A percentile compares a stretch with the other conserved stretches of the same genome.
phyloP scores from a whole-genome alignment of 2,329 filamentous ascomycete genomes.

The Fusarium sp. region DNA sequence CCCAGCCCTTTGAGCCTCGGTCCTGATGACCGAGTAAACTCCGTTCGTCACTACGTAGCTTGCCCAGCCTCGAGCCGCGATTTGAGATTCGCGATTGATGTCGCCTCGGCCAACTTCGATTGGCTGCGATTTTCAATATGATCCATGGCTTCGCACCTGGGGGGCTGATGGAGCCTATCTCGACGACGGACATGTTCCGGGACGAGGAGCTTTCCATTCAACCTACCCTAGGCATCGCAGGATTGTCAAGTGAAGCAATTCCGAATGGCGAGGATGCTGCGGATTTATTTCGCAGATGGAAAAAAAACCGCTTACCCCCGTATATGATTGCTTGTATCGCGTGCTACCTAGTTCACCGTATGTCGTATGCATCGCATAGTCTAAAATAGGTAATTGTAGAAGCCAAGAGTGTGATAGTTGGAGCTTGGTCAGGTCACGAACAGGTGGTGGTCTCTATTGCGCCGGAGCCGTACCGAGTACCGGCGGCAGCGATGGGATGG shows the following conservation, averaged over 20 bases:
- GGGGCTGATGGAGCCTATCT: not conserved
- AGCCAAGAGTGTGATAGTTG: constrained; percentile 4
- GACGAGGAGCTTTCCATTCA: not conserved
- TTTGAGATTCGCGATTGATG: constrained; percentile 3
- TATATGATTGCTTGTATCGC: not conserved
- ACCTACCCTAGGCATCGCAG: constrained; percentile 3
- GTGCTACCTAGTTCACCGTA: not conserved
- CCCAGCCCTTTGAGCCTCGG: constrained; percentile 37
- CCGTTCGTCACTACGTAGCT: not conserved
- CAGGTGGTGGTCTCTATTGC: constrained; percentile 16
- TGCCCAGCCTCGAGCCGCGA: not conserved
- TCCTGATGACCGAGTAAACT: constrained; percentile 28
- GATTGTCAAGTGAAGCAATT: not conserved
- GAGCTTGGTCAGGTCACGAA: constrained; percentile 11
- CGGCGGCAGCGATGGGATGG: not conserved
- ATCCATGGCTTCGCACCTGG: not conserved
- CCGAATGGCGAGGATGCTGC: not conserved
- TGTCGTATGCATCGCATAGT: not conserved
- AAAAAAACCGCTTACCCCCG: not conserved
- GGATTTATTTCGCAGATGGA: not conserved
- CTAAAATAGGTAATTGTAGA: not conserved
- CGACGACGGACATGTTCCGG: constrained; percentile 28
- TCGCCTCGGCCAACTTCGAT: constrained; percentile 7
- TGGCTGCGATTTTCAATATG: not conserved
- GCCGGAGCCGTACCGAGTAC: constrained; percentile 28